These are phyloP conservation scores for Ceratorhiza oryzae-sativae DNA, from an alignment of 1,284 basidiomycete species.

Conservation along the genomic window DNA sequence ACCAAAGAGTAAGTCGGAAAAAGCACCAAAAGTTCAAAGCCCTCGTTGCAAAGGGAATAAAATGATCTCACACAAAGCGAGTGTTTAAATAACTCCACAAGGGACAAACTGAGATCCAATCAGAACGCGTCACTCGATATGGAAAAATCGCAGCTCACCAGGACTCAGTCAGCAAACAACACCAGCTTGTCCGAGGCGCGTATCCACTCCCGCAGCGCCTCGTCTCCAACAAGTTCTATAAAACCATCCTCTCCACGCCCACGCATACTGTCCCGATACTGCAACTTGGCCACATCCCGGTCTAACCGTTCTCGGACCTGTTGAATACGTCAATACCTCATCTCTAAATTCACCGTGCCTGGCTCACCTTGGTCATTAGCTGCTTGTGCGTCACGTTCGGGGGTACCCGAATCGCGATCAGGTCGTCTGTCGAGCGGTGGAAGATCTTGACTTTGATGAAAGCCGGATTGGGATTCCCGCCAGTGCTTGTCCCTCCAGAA, in stretches of 20 bases:
- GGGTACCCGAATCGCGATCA: conserved; percentile 97
- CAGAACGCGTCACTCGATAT: not conserved
- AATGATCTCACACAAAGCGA: conserved; percentile 1
- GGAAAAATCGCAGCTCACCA: not conserved
- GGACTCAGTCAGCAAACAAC: conserved; percentile 68
- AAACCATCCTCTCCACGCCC: conserved; percentile 60
- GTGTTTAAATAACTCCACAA: conserved; percentile 5
- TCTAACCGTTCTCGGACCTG: conserved; percentile 79
- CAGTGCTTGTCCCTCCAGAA: conserved; percentile 73
- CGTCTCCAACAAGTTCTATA: conserved; percentile 72
- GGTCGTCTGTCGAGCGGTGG: conserved; percentile 87
- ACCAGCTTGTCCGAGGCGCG: conserved; percentile 86
- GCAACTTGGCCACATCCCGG: conserved; percentile 70
- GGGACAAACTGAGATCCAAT: not conserved
- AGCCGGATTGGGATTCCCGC: conserved; percentile 74
- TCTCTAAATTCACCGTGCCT: not conserved
- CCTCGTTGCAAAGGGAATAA: conserved; percentile 15
- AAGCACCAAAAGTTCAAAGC: conserved; percentile 8
- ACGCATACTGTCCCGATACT: conserved; percentile 73
- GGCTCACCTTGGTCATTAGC: conserved; percentile 79
- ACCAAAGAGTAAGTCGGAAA: not conserved
- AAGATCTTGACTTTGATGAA: conserved; percentile 99
- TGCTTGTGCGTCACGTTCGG: conserved; percentile 87
- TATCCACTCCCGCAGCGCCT: conserved; percentile 80
- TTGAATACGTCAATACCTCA: not conserved